Evolutionary conservation across 768 basidiomycete genomes (phyloP).

Genomic region (Kwoniella bestiolae): DNA sequence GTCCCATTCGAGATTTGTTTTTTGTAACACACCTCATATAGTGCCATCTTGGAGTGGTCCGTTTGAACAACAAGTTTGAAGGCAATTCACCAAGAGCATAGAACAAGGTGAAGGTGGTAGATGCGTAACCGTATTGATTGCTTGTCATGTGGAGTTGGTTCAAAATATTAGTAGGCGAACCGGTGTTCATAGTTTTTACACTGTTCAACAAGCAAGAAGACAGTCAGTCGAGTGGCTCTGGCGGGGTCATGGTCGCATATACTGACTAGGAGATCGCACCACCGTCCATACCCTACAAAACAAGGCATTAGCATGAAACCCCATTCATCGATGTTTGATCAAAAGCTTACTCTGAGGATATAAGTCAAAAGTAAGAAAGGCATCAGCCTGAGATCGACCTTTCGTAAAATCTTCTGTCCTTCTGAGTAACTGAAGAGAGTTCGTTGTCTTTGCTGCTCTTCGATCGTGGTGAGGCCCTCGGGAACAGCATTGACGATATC

Average conservation of each 20-base stretch:
- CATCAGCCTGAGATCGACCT: conserved; percentile 18
- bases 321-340: neutral
- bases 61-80: conserved; percentile 40
- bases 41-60: conserved; percentile 37
- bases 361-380: conserved; percentile 19
- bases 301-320: neutral
- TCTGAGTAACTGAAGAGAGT: conserved; percentile 13
- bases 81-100: conserved; percentile 43
- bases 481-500: conserved; percentile 3
- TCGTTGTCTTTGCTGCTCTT: conserved; percentile 17
- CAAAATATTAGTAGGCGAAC: conserved; percentile 36
- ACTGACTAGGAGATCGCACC: conserved; percentile 20
- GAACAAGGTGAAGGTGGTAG: conserved; percentile 39
- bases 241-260: neutral
- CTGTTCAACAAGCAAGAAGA: conserved; percentile 7
- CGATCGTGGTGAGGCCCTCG: conserved; percentile 11
- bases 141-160: conserved; percentile 36
- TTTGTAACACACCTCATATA: conserved; percentile 20
- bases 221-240: neutral
- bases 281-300: conserved; percentile 11
- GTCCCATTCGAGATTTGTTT: too few species aligned
- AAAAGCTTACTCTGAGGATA: conserved; percentile 4
- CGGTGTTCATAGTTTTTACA: conserved; percentile 38
- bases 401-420: conserved; percentile 14
- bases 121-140: conserved; percentile 35